Evolutionary conservation across 371 early-diverging fungal genomes (phyloP), one percentile per base, ranked within the genome.

Genomic region (Circinella minor): DNA sequence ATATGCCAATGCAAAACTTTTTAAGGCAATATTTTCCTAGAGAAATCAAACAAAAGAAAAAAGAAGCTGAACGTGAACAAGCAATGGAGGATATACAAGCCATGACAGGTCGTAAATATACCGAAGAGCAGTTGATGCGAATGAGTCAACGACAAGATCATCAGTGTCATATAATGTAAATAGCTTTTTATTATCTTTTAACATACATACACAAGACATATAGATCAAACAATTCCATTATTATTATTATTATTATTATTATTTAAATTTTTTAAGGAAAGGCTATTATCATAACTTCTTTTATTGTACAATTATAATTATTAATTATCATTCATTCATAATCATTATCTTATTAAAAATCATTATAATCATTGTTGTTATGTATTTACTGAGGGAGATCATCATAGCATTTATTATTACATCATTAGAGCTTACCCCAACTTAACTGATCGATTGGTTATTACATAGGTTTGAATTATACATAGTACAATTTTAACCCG

Each of bases 1-100:
- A 93, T 64, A 73, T 80, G 51, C 75, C 89, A 3, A 67, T 92
- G 70, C 82, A 88, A 70, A 91, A 90, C 67, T 88, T 91, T 55
- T 67, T 94, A 66, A 85, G 87, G 66, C 74, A 88, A 13, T 91
- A 92, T 68, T 93, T 94, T 67, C 93, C 93, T 27, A 80, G 79
- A 63, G 94, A 93, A 67, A 88, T 92, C 73, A 89, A 89, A 57
- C 83, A 86, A 66, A 91, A 89, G 71, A 86, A 86, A 65, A 81
- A 76, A 63, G 92, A 92, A 0, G 86, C 87, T 37, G 89, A 88
- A 60, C 80, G 81, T 18, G 92, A 92, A 63, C 86, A 89, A 49
- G 89, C 90, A 0, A 73, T 73, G 9, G 89, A 89, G 57, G 92
- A 91, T 73, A 77, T 90, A 39, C 77, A 86, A 59, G 85, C 84